Evolutionary conservation across 768 basidiomycete genomes (phyloP).

Genomic region (Sporobolomyces phaffii): DNA sequence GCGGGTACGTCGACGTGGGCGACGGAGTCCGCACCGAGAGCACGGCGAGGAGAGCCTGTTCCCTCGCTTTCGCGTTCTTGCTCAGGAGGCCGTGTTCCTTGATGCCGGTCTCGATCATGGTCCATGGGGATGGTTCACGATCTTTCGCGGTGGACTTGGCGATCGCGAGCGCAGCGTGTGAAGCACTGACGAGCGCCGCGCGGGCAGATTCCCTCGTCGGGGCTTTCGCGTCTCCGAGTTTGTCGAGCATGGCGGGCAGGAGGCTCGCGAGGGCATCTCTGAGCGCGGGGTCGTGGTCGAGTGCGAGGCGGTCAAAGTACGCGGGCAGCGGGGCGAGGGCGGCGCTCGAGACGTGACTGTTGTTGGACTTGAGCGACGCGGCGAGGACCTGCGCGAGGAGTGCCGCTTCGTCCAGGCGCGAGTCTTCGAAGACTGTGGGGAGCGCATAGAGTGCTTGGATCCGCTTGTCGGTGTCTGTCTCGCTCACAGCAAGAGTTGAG

Average conservation of each 20-base stretch:
- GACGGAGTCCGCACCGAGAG: constrained; percentile 11
- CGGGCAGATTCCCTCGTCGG: constrained; percentile 66
- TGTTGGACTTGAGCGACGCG: constrained; percentile 67
- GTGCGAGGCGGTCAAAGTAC: constrained; percentile 51
- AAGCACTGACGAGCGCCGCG: constrained; percentile 64
- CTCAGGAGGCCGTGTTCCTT: constrained; percentile 67
- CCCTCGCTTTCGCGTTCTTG: constrained; percentile 78
- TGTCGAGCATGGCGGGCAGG: constrained; percentile 61
- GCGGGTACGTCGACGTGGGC: not conserved
- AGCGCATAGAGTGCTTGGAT: constrained; percentile 1
- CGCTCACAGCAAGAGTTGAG: not conserved
- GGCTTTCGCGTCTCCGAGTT: constrained; percentile 71
- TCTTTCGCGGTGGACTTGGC: not conserved
- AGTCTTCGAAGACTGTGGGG: not conserved
- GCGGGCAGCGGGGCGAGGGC: constrained; percentile 58
- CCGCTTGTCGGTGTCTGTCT: constrained; percentile 30
- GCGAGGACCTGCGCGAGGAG: constrained; percentile 64
- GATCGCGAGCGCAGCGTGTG: too few species aligned
- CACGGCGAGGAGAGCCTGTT: constrained; percentile 52
- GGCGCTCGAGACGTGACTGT: constrained; percentile 73
- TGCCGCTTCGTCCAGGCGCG: constrained; percentile 68
- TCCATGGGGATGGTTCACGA: constrained; percentile 28
- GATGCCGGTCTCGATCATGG: constrained; percentile 64
- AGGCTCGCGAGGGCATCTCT: constrained; percentile 65
- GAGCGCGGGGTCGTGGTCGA: constrained; percentile 52